These are phyloP conservation scores for apple (Malus domestica) DNA, from an alignment of 306 rosid species.

Conservation along the genomic window ASM211411v1 NC_041793.1:20459501-20460000, in stretches of 20 bases:
- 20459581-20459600: neutral
- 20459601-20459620: neutral
- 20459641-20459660: neutral
- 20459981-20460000: too few species aligned
- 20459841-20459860: neutral
- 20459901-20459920: too few species aligned
- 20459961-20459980: too few species aligned
- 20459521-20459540: too few species aligned
- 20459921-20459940: too few species aligned
- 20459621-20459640: slow-evolving; percentile 16
- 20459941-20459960: too few species aligned
- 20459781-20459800: slow-evolving; percentile 24
- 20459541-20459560: neutral
- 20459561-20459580: neutral
- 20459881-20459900: neutral
- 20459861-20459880: neutral
- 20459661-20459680: neutral
- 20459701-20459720: slow-evolving; percentile 48
- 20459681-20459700: neutral
- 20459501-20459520: neutral
- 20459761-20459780: neutral
- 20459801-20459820: slow-evolving; percentile 12
- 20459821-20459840: slow-evolving; percentile 10
- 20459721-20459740: slow-evolving; percentile 42
- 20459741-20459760: slow-evolving; percentile 28